Conservation (phyloP, 1,284 basidiomycete genomes). For the Stygiomarasmius scandens region DNA sequence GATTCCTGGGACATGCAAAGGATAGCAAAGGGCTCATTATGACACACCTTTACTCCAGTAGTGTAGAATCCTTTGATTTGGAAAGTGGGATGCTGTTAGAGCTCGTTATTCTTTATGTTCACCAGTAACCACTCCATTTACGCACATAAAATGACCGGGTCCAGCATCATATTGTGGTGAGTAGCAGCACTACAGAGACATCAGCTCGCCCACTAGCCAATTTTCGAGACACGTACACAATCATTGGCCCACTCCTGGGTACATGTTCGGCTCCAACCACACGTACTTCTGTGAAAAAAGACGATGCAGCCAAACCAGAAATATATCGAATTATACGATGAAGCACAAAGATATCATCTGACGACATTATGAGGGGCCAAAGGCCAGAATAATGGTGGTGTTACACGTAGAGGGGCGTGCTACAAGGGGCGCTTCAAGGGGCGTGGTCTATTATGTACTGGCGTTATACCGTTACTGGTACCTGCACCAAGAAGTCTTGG, state of each 20-base stretch:
- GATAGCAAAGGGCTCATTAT: conserved; percentile 5
- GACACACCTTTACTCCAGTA: conserved; percentile 88
- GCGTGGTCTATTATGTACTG: background rate
- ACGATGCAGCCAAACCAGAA: conserved; percentile 73
- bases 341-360: conserved; percentile 30
- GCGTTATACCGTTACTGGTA: background rate
- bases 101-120: conserved; percentile 5
- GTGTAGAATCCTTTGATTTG: conserved; percentile 79
- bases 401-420: background rate
- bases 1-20: conserved; percentile 12
- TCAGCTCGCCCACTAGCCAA: background rate
- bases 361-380: background rate
- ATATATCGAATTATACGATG: conserved; percentile 70
- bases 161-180: conserved; percentile 93
- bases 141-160: conserved; percentile 81
- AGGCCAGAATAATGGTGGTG: background rate
- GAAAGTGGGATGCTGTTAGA: conserved; percentile 71
- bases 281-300: conserved; percentile 86
- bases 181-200: conserved; percentile 67
- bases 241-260: conserved; percentile 80
- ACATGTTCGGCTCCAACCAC: conserved; percentile 87
- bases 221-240: conserved; percentile 73
- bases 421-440: background rate
- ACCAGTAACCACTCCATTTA: conserved; percentile 19
- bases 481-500: background rate